These are phyloP conservation scores for Alternaria dauci DNA, from an alignment of 2,329 filamentous ascomycete genomes.

Conservation along the genomic window DNA sequence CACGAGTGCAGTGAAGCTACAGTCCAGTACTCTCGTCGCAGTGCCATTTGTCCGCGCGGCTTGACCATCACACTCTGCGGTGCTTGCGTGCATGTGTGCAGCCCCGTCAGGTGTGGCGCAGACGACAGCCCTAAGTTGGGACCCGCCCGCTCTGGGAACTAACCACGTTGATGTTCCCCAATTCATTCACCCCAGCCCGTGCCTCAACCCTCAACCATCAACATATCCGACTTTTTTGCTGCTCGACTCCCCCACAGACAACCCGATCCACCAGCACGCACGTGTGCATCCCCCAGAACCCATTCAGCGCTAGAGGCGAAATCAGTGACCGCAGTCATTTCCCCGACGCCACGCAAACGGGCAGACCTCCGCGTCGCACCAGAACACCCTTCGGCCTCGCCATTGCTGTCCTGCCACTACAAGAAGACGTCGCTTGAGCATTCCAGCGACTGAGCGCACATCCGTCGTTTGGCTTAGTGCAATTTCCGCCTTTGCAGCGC, in stretches of 20 bases:
- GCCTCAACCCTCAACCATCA: conserved; percentile 1
- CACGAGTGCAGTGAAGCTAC: background rate
- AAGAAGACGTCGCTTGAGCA: background rate
- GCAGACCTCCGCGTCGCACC: conserved; percentile 6
- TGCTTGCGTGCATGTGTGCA: background rate
- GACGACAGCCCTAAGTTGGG: conserved; percentile 3
- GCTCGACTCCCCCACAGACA: background rate
- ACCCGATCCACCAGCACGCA: background rate
- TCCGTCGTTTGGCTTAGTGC: background rate
- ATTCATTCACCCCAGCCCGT: conserved; percentile 11
- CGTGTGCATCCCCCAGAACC: background rate
- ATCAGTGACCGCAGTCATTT: background rate
- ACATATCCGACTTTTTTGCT: background rate
- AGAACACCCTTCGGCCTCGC: background rate
- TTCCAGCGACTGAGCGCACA: background rate
- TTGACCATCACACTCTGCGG: background rate
- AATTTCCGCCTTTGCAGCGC: conserved; percentile 5
- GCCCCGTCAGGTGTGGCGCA: conserved; percentile 16
- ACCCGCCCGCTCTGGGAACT: background rate
- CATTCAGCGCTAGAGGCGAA: background rate
- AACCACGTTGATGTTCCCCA: conserved; percentile 3
- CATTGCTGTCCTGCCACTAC: background rate
- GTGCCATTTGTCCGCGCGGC: background rate
- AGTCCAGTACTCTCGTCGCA: background rate
- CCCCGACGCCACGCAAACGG: conserved; percentile 7